Evolutionary conservation across 2,329 filamentous ascomycete genomes (phyloP).

Genomic region (Aquanectria penicillioides): DNA sequence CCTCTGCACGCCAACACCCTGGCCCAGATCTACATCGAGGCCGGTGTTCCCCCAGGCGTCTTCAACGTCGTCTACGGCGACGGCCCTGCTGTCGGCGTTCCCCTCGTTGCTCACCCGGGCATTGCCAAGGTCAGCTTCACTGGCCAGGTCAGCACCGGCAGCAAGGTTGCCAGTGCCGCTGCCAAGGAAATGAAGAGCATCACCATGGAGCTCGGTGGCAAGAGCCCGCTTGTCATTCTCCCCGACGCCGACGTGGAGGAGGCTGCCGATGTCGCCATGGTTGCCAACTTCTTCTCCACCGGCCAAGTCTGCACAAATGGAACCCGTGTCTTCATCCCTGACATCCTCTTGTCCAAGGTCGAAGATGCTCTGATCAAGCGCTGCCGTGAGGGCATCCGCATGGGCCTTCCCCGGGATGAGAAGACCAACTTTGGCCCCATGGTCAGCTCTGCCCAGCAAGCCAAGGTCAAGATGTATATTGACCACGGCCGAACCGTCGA

Average conservation of each 20-base stretch:
- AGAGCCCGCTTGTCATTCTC: conserved; percentile 82
- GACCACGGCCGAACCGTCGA: conserved; percentile 78
- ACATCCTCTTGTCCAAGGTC: conserved; percentile 71
- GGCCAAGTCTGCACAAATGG: conserved; percentile 96
- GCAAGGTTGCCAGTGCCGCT: conserved; percentile 81
- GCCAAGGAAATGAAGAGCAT: conserved; percentile 87
- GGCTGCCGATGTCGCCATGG: conserved; percentile 91
- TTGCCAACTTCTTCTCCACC: conserved; percentile 92
- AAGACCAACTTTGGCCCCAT: conserved; percentile 86
- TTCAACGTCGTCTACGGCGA: conserved; percentile 89
- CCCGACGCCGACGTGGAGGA: conserved; percentile 81
- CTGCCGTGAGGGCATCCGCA: conserved; percentile 73
- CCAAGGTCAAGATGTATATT: conserved; percentile 84
- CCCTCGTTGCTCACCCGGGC: conserved; percentile 75
- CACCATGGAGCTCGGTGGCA: conserved; percentile 92
- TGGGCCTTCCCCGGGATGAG: conserved; percentile 77
- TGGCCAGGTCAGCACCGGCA: conserved; percentile 84
- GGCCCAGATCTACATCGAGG: conserved; percentile 80
- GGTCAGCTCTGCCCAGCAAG: conserved; percentile 76
- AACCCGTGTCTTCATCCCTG: conserved; percentile 85
- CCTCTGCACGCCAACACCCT: conserved; percentile 82
- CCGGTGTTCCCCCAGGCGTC: conserved; percentile 81
- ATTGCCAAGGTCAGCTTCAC: conserved; percentile 93
- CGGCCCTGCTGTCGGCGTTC: conserved; percentile 76
- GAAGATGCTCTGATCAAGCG: conserved; percentile 69